A percentile compares a stretch with the other conserved stretches of the same genome.
Evolutionary conservation across 164 flowering plant genomes (phyloP).

Genomic region (Santalum album): DNA sequence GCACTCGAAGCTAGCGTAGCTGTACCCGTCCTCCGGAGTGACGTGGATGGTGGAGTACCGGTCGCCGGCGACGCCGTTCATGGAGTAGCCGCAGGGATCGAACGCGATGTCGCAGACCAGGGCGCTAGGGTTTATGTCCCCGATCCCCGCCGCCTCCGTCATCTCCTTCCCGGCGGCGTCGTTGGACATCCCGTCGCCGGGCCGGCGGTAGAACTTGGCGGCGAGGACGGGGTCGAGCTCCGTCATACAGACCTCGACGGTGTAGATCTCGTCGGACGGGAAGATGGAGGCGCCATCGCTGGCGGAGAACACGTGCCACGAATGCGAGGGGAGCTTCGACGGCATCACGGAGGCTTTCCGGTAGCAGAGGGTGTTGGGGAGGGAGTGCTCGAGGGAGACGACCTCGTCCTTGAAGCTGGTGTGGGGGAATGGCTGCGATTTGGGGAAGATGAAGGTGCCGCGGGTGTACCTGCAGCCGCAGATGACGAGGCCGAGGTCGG

Average conservation of each 20-base stretch:
- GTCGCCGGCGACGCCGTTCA: conserved; percentile 67
- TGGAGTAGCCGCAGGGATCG: conserved; percentile 97
- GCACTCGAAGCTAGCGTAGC: conserved; percentile 91
- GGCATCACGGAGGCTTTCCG: conserved; percentile 64
- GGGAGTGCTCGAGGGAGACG: conserved; percentile 32
- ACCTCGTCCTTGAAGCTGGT: conserved; percentile 71
- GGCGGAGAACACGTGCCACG: conserved; percentile 89
- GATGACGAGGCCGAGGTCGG: conserved; percentile 35
- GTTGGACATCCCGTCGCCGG: conserved; percentile 31
- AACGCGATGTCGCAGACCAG: conserved; percentile 75
- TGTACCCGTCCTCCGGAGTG: conserved; percentile 92
- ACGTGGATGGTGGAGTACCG: conserved; percentile 88
- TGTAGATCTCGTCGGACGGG: conserved; percentile 15
- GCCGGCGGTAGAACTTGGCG: conserved; percentile 39
- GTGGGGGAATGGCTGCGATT: conserved; percentile 75
- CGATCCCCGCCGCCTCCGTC: conserved; percentile 71
- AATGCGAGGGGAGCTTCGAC: conserved; percentile 34
- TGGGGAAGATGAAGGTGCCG: conserved; percentile 82
- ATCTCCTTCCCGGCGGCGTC: conserved; percentile 63
- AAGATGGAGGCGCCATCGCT: conserved; percentile 12
- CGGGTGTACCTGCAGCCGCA: conserved; percentile 64
- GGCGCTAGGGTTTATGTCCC: conserved; percentile 34
- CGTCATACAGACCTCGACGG: conserved; percentile 95
- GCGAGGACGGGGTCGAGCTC: conserved; percentile 55
- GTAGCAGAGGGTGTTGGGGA: conserved; percentile 42